These are phyloP conservation scores for Irpex sp. DNA, from an alignment of 1,284 basidiomycete species.

Conservation along the genomic window DNA sequence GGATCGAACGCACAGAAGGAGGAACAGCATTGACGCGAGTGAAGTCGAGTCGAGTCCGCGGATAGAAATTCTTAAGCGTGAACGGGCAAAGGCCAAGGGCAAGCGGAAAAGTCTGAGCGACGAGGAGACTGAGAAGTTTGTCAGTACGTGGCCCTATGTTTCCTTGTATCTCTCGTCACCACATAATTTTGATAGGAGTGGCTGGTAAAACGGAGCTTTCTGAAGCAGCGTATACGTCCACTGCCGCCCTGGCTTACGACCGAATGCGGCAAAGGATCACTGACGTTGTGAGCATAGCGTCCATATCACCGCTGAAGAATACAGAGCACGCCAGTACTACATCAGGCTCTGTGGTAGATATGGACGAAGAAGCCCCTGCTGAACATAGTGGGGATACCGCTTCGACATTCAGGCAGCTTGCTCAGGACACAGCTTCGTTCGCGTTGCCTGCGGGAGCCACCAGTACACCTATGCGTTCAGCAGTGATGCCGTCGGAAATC, in stretches of 20 bases:
- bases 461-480: conserved; percentile 53
- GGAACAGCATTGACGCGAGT: conserved; percentile 60
- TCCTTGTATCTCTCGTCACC: neutral
- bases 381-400: conserved; percentile 38
- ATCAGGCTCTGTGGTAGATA: conserved; percentile 11
- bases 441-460: conserved; percentile 43
- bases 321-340: neutral
- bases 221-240: conserved; percentile 19
- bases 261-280: conserved; percentile 26
- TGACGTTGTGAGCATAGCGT: neutral
- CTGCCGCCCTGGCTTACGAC: conserved; percentile 25
- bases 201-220: conserved; percentile 15
- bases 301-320: neutral
- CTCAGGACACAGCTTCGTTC: conserved; percentile 27
- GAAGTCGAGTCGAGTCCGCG: conserved; percentile 56
- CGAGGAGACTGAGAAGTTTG: conserved; percentile 54
- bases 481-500: conserved; percentile 55
- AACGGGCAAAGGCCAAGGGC: conserved; percentile 43
- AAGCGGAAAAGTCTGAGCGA: conserved; percentile 63
- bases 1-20: conserved; percentile 36
- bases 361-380: conserved; percentile 27
- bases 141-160: conserved; percentile 38
- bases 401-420: conserved; percentile 33
- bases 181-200: conserved; percentile 3
- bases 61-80: conserved; percentile 36